These are phyloP conservation scores for Peniophora sp. DNA, from an alignment of 1,284 basidiomycete genomes.

Conservation along the genomic window DNA sequence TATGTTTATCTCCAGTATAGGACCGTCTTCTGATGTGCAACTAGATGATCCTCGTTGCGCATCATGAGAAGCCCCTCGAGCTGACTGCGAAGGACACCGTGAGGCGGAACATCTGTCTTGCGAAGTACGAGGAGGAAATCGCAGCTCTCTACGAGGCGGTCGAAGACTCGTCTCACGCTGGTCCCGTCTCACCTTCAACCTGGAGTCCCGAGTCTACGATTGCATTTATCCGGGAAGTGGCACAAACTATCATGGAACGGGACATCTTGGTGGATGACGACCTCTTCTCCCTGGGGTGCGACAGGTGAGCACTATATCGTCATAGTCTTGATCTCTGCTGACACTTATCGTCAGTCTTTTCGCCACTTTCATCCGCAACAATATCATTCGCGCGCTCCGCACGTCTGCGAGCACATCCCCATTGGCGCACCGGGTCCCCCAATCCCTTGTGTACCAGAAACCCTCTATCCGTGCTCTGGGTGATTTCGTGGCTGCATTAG, in stretches of 20 bases:
- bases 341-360: constrained; percentile 23
- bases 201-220: background rate
- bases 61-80: constrained; percentile 20
- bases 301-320: constrained; percentile 10
- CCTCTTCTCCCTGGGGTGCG: constrained; percentile 12
- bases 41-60: constrained; percentile 28
- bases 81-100: constrained; percentile 23
- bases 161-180: constrained; percentile 9
- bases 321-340: background rate
- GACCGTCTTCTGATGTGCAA: constrained; percentile 3
- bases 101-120: constrained; percentile 18
- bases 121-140: constrained; percentile 24
- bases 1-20: too few relatives aligned
- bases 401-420: constrained; percentile 8
- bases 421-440: background rate
- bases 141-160: constrained; percentile 17
- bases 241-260: too few relatives aligned
- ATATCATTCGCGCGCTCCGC: constrained; percentile 23
- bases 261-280: too few relatives aligned
- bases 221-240: constrained; percentile 4
- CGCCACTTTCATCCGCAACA: constrained; percentile 34
- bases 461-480: constrained; percentile 1
- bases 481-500: background rate
- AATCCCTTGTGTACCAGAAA: constrained; percentile 2
- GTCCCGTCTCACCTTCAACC: background rate